Conservation (phyloP, 352 stramenopile genomes). For the Saprolegnia parasitica region DNA sequence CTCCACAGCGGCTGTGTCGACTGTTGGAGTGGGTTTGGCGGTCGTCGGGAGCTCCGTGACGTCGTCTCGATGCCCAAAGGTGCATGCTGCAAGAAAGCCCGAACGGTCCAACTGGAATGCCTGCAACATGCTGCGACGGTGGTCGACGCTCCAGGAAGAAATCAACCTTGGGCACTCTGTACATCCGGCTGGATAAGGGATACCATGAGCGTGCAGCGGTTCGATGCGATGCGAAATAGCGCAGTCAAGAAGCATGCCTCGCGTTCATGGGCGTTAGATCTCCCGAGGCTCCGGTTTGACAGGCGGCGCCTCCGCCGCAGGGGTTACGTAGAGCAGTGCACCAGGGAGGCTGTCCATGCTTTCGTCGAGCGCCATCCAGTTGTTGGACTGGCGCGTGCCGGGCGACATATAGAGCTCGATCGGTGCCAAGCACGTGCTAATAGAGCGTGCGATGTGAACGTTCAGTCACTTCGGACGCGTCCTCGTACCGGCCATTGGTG, state of each 20-base stretch:
- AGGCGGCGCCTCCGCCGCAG: too few species aligned
- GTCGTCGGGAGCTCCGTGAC: too few species aligned
- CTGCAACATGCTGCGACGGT: too few species aligned
- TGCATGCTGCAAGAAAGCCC: too few species aligned
- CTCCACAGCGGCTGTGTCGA: too few species aligned
- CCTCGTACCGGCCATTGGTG: background rate
- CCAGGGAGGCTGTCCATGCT: background rate
- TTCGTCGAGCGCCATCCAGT: background rate
- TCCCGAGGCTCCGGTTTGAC: background rate
- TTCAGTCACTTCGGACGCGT: background rate
- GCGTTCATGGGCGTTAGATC: background rate
- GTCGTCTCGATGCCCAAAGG: too few species aligned
- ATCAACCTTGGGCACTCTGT: too few species aligned
- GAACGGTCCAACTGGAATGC: too few species aligned
- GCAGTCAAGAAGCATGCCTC: background rate
- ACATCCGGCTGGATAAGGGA: too few species aligned
- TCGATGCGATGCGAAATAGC: background rate
- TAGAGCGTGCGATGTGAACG: background rate
- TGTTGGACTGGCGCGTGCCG: background rate
- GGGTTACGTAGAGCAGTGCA: background rate
- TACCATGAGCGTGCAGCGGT: too few species aligned
- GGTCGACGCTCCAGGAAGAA: too few species aligned
- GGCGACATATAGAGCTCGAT: background rate
- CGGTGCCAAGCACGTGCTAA: background rate
- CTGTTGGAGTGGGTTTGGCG: too few species aligned